phyloP scores from a whole-genome alignment of 2,329 filamentous ascomycete species.

The Hawksworthiomyces lignivorus region DNA sequence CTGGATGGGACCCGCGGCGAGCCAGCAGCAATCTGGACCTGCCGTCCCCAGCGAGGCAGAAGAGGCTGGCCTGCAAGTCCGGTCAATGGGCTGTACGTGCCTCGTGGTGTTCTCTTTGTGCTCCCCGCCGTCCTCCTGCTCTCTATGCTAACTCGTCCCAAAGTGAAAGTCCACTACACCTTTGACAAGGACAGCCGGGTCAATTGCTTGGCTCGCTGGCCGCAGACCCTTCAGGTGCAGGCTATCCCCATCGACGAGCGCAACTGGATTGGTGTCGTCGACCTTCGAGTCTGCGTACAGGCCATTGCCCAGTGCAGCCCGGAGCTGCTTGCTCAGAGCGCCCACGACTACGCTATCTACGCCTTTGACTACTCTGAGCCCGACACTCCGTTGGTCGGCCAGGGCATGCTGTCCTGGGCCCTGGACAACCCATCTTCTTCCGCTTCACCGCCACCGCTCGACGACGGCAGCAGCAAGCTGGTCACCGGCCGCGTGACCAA shows the following conservation, averaged over 20 bases:
- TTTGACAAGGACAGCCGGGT: conserved; percentile 85
- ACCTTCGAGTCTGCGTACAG: conserved; percentile 78
- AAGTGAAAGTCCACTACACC: conserved; percentile 95
- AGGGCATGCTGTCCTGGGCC: conserved; percentile 87
- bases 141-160: conserved; percentile 11
- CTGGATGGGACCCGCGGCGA: conserved; percentile 6
- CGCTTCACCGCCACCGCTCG: conserved; percentile 34
- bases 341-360: conserved; percentile 89
- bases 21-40: conserved; percentile 1
- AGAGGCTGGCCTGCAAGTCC: conserved; percentile 22
- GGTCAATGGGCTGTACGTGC: conserved; percentile 27
- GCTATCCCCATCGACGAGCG: conserved; percentile 73
- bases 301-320: conserved; percentile 74
- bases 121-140: not conserved
- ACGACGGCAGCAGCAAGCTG: conserved; percentile 44
- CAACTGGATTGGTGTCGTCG: conserved; percentile 77
- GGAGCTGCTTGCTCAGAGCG: conserved; percentile 67
- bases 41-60: conserved; percentile 15
- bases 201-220: conserved; percentile 81
- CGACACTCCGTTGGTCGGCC: conserved; percentile 85
- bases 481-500: conserved; percentile 87
- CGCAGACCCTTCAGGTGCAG: conserved; percentile 70
- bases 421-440: conserved; percentile 39
- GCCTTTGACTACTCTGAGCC: conserved; percentile 95
- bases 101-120: not conserved